phyloP scores from a whole-genome alignment of 805 yeast genomes.

The Cyberlindnera mycetangii region DNA sequence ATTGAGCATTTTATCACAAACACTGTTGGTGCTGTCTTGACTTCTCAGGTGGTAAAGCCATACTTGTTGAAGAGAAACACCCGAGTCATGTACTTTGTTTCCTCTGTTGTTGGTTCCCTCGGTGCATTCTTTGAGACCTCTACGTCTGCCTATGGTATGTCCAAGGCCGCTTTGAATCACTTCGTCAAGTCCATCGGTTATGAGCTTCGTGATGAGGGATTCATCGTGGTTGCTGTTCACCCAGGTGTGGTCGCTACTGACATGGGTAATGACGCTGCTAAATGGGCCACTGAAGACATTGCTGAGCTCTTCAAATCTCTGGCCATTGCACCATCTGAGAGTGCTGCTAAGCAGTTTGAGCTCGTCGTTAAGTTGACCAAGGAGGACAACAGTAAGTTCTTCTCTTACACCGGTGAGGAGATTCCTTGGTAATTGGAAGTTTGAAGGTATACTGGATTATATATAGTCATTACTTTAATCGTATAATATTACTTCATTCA shows the following conservation, averaged over 20 bases:
- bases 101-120: constrained; percentile 30
- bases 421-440: constrained; percentile 4
- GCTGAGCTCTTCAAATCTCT: background rate
- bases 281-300: background rate
- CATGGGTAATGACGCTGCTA: constrained; percentile 20
- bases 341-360: constrained; percentile 22
- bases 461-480: too few species aligned
- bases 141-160: constrained; percentile 33
- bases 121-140: constrained; percentile 13
- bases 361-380: constrained; percentile 21
- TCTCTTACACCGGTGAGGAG: constrained; percentile 24
- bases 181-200: constrained; percentile 25
- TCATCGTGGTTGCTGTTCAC: constrained; percentile 32
- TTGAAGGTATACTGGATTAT: too few species aligned
- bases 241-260: constrained; percentile 41
- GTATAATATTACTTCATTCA: too few species aligned
- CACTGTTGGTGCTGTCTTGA: constrained; percentile 11
- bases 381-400: constrained; percentile 30
- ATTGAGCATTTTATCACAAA: constrained; percentile 6
- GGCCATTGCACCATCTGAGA: constrained; percentile 27
- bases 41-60: constrained; percentile 12
- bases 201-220: constrained; percentile 30
- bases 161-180: constrained; percentile 38
- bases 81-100: constrained; percentile 29
- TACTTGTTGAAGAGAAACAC: constrained; percentile 18